phyloP scores from a whole-genome alignment of 2,329 filamentous ascomycete genomes.

The Curvularia eragrostidis region DNA sequence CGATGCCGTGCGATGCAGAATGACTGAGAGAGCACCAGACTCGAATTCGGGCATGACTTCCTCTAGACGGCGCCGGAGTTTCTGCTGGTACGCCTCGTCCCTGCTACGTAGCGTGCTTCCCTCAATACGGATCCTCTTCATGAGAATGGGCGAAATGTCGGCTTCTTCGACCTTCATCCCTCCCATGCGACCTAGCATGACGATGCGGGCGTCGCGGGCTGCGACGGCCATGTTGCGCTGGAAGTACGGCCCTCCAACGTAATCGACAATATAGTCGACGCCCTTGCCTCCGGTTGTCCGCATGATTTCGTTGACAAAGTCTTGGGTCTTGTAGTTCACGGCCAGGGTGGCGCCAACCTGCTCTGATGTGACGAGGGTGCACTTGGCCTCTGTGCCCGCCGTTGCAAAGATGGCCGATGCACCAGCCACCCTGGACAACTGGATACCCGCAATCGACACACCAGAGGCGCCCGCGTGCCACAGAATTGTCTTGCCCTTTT shows the following conservation, averaged over 20 bases:
- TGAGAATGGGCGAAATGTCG: background rate
- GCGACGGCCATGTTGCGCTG: background rate
- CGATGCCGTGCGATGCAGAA: too few relatives aligned
- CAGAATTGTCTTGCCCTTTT: too few relatives aligned
- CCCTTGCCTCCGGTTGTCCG: background rate
- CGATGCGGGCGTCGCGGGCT: background rate
- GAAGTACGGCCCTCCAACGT: background rate
- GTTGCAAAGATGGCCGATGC: too few relatives aligned
- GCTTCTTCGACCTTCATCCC: background rate
- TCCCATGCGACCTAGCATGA: background rate
- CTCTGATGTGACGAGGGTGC: too few relatives aligned
- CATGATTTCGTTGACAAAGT: background rate
- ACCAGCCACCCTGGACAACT: too few relatives aligned
- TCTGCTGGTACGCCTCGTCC: background rate
- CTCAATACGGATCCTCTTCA: background rate
- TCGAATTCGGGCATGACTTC: too few relatives aligned
- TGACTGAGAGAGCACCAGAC: too few relatives aligned
- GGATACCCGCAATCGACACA: too few relatives aligned
- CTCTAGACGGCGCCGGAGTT: background rate
- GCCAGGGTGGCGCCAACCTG: too few relatives aligned
- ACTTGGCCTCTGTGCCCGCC: too few relatives aligned
- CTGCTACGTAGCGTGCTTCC: background rate
- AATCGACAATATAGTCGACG: background rate
- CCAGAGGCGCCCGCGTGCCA: too few relatives aligned
- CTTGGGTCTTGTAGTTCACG: too few relatives aligned